Percentiles rank a stretch among this genome's conserved stretches.
phyloP scores from a whole-genome alignment of 331 rosid genomes.

The Stylosanthes scabra region DNA sequence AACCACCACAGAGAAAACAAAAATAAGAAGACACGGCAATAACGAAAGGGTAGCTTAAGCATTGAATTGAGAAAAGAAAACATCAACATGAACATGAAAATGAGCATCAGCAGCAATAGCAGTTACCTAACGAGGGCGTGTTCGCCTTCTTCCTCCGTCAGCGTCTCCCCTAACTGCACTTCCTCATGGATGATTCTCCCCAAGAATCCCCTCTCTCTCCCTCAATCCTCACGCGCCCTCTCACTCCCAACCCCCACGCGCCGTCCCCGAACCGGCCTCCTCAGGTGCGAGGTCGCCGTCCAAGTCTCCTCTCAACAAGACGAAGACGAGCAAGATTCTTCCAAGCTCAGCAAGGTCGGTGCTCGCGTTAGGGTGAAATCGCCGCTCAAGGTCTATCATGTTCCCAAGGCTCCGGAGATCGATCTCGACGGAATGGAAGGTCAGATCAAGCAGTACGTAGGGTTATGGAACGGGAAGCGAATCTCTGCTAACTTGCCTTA shows the following conservation, averaged over 20 bases:
- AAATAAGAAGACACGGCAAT: too few relatives aligned
- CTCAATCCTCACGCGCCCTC: conserved; percentile 9
- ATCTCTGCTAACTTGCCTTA: conserved; percentile 94
- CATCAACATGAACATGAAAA: neutral
- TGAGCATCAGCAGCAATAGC: neutral
- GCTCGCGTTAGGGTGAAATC: conserved; percentile 83
- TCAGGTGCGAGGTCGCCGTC: conserved; percentile 43
- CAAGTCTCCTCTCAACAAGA: conserved; percentile 41
- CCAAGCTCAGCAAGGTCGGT: conserved; percentile 56
- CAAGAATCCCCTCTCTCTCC: conserved; percentile 11
- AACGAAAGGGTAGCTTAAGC: neutral
- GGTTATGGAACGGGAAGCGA: conserved; percentile 83
- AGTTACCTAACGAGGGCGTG: neutral
- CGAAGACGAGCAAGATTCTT: neutral
- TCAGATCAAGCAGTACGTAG: conserved; percentile 78
- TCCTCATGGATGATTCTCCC: conserved; percentile 15
- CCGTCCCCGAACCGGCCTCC: neutral
- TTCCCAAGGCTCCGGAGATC: conserved; percentile 73
- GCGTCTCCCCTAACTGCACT: conserved; percentile 34
- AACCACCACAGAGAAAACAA: too few relatives aligned
- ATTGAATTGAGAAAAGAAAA: too few relatives aligned
- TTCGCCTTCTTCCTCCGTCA: neutral
- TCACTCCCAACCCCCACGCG: neutral
- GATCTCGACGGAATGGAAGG: conserved; percentile 86
- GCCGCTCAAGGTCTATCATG: conserved; percentile 84